phyloP scores from a whole-genome alignment of 1,139 yeast species.

The Candida anutae region DNA sequence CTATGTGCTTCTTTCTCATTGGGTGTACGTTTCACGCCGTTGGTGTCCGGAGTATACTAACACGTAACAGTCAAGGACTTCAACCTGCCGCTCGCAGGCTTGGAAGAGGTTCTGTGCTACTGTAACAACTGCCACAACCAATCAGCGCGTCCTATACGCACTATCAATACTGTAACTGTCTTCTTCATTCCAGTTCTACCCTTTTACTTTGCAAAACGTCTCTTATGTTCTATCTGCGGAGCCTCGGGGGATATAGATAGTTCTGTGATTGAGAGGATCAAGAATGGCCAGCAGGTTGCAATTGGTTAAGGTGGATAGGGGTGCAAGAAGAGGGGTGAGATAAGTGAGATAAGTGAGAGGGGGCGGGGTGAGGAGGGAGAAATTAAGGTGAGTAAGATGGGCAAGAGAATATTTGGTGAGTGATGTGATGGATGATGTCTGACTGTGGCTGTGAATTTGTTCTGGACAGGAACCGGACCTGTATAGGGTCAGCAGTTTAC shows the following conservation, averaged over 20 bases:
- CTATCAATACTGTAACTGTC: constrained; percentile 36
- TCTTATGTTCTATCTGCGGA: constrained; percentile 38
- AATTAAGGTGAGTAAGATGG: too few relatives aligned
- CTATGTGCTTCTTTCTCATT: constrained; percentile 7
- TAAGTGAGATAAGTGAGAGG: too few relatives aligned
- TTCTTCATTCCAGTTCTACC: constrained; percentile 42
- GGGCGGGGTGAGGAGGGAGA: too few relatives aligned
- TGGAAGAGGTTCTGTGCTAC: constrained; percentile 10
- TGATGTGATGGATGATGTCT: too few relatives aligned
- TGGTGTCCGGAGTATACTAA: constrained; percentile 2
- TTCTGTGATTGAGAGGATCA: constrained; percentile 23
- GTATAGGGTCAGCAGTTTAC: too few relatives aligned
- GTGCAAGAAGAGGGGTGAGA: too few relatives aligned
- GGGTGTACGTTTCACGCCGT: constrained; percentile 6
- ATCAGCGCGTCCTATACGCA: constrained; percentile 34
- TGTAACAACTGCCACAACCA: constrained; percentile 35
- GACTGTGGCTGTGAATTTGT: too few relatives aligned
- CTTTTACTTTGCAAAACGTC: constrained; percentile 29
- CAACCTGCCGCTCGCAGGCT: constrained; percentile 11
- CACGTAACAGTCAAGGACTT: constrained; percentile 9
- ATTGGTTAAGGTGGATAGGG: constrained; percentile 1
- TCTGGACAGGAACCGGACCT: too few relatives aligned
- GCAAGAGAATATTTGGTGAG: too few relatives aligned
- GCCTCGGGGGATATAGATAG: constrained; percentile 32
- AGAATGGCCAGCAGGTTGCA: constrained; percentile 38